Conservation (phyloP, 306 rosid species). For the Luffa aegyptiaca region DNA sequence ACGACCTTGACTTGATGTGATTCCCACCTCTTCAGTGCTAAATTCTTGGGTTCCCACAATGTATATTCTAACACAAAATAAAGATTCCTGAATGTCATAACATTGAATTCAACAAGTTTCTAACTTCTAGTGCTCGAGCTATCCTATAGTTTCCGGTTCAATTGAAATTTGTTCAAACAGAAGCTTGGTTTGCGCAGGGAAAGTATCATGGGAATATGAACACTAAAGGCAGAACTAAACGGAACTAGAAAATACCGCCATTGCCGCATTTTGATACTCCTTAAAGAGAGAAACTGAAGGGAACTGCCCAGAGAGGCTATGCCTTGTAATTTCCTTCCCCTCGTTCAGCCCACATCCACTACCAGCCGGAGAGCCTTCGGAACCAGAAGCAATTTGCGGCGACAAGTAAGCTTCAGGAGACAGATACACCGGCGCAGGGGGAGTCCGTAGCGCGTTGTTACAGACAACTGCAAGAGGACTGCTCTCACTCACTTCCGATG, state of each 20-base stretch:
- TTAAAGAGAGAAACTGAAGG: constrained; percentile 83
- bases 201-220: background rate
- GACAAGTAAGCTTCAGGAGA: constrained; percentile 48
- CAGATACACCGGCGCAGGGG: constrained; percentile 24
- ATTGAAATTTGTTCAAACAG: background rate
- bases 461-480: constrained; percentile 53
- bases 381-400: constrained; percentile 38
- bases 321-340: constrained; percentile 28
- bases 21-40: background rate
- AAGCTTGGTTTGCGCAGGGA: background rate
- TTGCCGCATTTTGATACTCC: constrained; percentile 89
- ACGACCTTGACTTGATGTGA: background rate
- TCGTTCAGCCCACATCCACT: constrained; percentile 19
- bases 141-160: background rate
- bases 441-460: constrained; percentile 34
- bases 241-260: constrained; percentile 45
- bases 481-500: constrained; percentile 25
- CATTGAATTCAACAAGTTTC: background rate
- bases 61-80: background rate
- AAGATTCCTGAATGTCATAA: background rate
- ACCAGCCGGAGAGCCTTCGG: constrained; percentile 32
- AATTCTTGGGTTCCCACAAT: background rate
- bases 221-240: background rate
- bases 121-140: background rate
- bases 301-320: constrained; percentile 62